Evolutionary conservation across 768 basidiomycete genomes (phyloP).

Genomic region (Suillus lakei): DNA sequence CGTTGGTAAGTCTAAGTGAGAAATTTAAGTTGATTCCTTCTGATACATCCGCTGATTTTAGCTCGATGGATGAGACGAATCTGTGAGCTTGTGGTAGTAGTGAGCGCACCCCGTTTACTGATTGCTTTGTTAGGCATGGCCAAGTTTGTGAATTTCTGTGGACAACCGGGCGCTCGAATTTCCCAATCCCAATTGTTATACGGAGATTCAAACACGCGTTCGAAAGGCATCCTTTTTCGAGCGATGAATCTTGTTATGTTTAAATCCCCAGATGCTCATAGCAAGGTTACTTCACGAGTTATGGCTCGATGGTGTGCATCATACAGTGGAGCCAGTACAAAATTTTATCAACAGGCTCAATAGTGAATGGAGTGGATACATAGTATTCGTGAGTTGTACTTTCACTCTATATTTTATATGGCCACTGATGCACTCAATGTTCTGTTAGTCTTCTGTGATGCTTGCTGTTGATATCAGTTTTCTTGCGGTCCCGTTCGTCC

Average conservation of each 20-base stretch:
- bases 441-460: conserved; percentile 11
- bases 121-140: conserved; percentile 23
- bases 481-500: conserved; percentile 30
- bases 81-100: conserved; percentile 28
- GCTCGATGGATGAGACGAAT: conserved; percentile 49
- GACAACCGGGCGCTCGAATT: conserved; percentile 40
- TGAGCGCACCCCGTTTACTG: neutral
- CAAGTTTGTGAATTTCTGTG: conserved; percentile 39
- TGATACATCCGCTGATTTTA: conserved; percentile 17
- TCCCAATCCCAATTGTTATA: too few species aligned
- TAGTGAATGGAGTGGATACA: conserved; percentile 52
- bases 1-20: conserved; percentile 2
- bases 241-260: conserved; percentile 43
- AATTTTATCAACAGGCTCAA: conserved; percentile 45
- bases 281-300: conserved; percentile 39
- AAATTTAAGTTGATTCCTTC: neutral
- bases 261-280: conserved; percentile 48
- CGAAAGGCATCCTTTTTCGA: conserved; percentile 39
- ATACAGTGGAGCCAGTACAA: conserved; percentile 41
- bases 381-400: conserved; percentile 45
- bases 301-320: too few species aligned
- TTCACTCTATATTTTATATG: too few species aligned
- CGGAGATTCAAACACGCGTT: neutral
- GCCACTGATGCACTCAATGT: too few species aligned
- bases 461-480: conserved; percentile 15